These are phyloP conservation scores for Gentiana straminea DNA, from an alignment of 257 asterid species.

Conservation along the genomic window DNA sequence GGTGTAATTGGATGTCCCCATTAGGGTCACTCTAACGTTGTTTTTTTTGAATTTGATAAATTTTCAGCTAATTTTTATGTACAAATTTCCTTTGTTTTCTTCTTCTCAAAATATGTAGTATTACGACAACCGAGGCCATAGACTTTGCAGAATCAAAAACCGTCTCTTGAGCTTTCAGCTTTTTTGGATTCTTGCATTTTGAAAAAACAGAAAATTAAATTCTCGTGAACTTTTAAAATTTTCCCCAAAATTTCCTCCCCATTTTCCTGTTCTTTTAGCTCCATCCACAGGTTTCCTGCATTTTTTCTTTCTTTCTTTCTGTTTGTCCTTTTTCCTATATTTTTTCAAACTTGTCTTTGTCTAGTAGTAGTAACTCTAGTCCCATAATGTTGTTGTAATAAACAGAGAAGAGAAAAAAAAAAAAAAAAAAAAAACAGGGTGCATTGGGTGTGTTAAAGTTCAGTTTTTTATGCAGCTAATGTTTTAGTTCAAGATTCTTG, in stretches of 20 bases:
- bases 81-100: constrained; percentile 6
- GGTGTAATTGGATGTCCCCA: too few relatives aligned
- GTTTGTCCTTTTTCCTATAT: constrained; percentile 9
- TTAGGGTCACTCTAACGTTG: too few relatives aligned
- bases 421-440: neutral
- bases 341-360: constrained; percentile 36
- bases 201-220: constrained; percentile 3
- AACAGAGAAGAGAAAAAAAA: neutral
- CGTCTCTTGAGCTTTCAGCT: constrained; percentile 26
- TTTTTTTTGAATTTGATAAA: too few relatives aligned
- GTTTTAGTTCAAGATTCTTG: constrained; percentile 19
- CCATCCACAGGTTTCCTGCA: constrained; percentile 49
- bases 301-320: constrained; percentile 18
- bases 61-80: constrained; percentile 1
- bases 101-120: neutral
- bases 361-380: constrained; percentile 16
- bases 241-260: constrained; percentile 8
- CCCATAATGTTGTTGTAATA: constrained; percentile 14
- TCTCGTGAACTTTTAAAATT: constrained; percentile 33
- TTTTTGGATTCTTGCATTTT: constrained; percentile 21
- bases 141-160: constrained; percentile 1
- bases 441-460: constrained; percentile 1
- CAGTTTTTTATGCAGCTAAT: constrained; percentile 4
- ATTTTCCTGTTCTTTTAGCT: constrained; percentile 30
- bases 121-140: constrained; percentile 2